Percentiles rank a stretch among this genome's conserved stretches.
Evolutionary conservation across 371 early-diverging fungal species (phyloP).

Genomic region (Coemansia sp.): DNA sequence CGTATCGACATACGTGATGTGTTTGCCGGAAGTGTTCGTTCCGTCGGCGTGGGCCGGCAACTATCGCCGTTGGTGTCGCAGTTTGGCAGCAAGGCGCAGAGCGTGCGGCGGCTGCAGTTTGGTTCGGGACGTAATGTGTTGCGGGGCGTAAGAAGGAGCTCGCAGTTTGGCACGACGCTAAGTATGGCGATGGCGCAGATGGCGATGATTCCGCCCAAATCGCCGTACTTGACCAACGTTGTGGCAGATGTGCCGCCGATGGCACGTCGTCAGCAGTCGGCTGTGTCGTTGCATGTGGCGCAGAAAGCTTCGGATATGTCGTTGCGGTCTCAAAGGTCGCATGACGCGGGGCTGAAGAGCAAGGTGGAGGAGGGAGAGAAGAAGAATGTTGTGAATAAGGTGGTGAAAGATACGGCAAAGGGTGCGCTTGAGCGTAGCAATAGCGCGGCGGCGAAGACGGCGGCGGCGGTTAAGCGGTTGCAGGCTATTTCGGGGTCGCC

Average conservation of each 20-base stretch:
- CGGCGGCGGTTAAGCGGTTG: constrained; percentile 41
- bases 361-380: background rate
- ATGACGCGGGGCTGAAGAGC: constrained; percentile 13
- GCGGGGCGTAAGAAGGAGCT: constrained; percentile 19
- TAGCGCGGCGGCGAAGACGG: constrained; percentile 46
- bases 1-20: constrained; percentile 49
- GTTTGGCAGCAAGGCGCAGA: constrained; percentile 4
- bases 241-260: constrained; percentile 3
- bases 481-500: constrained; percentile 25
- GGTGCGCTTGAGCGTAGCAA: constrained; percentile 30
- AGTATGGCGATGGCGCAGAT: constrained; percentile 46
- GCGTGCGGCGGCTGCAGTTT: too few species aligned
- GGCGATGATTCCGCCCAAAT: constrained; percentile 47
- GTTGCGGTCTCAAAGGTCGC: constrained; percentile 21
- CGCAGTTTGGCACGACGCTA: constrained; percentile 31
- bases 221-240: constrained; percentile 41
- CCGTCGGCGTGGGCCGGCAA: background rate
- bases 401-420: background rate
- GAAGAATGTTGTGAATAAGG: background rate
- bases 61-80: constrained; percentile 23
- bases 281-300: constrained; percentile 5
- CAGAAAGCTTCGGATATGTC: constrained; percentile 2
- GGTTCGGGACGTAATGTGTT: constrained; percentile 6
- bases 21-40: constrained; percentile 25
- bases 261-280: background rate